These are phyloP conservation scores for Lasiosphaeria hispida DNA, from an alignment of 495 filamentous ascomycete species.

Conservation along the genomic window DNA sequence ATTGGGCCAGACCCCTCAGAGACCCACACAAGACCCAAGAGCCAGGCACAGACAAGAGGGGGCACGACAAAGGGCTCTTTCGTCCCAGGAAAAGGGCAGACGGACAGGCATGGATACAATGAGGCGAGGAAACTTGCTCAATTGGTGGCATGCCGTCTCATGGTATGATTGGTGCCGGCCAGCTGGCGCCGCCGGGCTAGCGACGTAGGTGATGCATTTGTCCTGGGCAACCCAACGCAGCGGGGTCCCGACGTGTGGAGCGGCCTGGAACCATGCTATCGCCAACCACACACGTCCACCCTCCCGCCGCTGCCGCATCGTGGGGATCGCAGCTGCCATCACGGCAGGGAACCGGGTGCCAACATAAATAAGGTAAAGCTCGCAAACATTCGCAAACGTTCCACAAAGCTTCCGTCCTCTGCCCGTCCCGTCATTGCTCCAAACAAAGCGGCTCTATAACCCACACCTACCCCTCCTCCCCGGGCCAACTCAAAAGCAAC, in stretches of 20 bases:
- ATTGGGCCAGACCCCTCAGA: not conserved
- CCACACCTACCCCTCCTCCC: too few species aligned
- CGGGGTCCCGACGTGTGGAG: too few species aligned
- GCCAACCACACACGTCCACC: too few species aligned
- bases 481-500: too few species aligned
- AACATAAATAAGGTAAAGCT: not conserved
- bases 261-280: too few species aligned
- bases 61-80: not conserved
- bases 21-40: not conserved
- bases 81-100: not conserved
- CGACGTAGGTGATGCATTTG: not conserved
- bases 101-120: not conserved
- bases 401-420: too few species aligned
- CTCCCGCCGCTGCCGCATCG: constrained; percentile 1
- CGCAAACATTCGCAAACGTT: too few species aligned
- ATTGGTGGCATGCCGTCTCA: constrained; percentile 2
- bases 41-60: not conserved
- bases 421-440: too few species aligned
- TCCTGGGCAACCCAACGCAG: not conserved
- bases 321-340: not conserved
- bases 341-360: not conserved
- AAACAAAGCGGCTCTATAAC: too few species aligned
- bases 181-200: constrained; percentile 1
- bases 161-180: not conserved
- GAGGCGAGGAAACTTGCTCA: constrained; percentile 23